phyloP scores from a whole-genome alignment of 176 grass and related monocot genomes.

The Phyllostachys edulis region DNA sequence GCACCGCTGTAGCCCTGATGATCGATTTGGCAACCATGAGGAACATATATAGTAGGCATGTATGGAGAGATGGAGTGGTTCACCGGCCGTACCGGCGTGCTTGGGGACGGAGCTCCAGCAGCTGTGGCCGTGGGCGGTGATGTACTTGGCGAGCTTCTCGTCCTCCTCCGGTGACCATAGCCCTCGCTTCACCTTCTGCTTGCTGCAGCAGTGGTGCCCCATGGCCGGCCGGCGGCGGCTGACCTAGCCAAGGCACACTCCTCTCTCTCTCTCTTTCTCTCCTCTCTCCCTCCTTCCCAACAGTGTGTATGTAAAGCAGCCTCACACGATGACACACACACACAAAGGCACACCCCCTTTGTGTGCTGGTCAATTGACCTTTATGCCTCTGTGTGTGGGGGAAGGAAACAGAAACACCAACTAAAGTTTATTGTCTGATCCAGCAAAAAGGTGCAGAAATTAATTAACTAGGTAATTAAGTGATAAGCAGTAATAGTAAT shows the following conservation, averaged over 20 bases:
- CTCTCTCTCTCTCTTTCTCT: not conserved
- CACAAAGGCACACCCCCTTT: conserved; percentile 8
- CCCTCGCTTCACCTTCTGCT: conserved; percentile 99
- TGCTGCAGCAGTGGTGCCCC: conserved; percentile 98
- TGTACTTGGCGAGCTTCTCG: conserved; percentile 79
- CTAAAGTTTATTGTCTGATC: conserved; percentile 38
- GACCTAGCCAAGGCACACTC: not conserved
- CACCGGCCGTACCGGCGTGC: conserved; percentile 55
- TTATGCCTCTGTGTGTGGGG: conserved; percentile 25
- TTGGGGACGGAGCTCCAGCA: conserved; percentile 99
- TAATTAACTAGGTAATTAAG: conserved; percentile 28
- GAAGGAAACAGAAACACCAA: conserved; percentile 47
- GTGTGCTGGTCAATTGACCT: conserved; percentile 40
- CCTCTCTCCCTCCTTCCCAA: conserved; percentile 2
- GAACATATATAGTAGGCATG: not conserved
- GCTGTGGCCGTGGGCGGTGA: conserved; percentile 81
- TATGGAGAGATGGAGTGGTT: not conserved
- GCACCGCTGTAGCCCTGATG: conserved; percentile 83
- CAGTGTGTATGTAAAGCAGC: conserved; percentile 30
- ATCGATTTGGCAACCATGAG: not conserved
- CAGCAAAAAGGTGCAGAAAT: conserved; percentile 2
- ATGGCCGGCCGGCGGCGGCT: conserved; percentile 28
- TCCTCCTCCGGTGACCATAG: conserved; percentile 99
- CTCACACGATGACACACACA: conserved; percentile 16
- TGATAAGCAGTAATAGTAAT: not conserved